These are phyloP conservation scores for Penicillium sclerotiorum DNA, from an alignment of 2,329 filamentous ascomycete genomes.

Conservation along the genomic window DNA sequence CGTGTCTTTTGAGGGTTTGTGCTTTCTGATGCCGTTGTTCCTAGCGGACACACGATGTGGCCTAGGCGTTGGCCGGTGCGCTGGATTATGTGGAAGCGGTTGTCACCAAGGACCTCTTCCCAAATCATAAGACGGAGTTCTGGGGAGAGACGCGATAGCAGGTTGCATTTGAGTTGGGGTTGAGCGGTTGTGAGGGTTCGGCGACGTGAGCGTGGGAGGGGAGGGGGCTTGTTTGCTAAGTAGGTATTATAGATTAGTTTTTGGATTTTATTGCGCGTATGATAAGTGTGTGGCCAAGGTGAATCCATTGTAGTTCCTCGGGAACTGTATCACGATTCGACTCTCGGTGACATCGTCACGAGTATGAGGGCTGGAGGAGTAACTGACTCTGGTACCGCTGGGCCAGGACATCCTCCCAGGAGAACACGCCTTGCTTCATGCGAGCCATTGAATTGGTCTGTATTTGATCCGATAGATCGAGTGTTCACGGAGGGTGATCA, in stretches of 20 bases:
- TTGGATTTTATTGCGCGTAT: no score
- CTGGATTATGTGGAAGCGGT: constrained; percentile 41
- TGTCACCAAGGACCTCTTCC: constrained; percentile 35
- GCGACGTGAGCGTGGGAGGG: constrained; percentile 17
- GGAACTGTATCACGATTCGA: no score
- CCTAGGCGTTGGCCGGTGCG: constrained; percentile 33
- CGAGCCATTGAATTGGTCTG: constrained; percentile 31
- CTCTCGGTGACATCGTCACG: no score
- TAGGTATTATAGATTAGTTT: no score
- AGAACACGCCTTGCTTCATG: constrained; percentile 41
- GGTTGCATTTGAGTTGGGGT: constrained; percentile 29
- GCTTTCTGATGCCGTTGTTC: constrained; percentile 3
- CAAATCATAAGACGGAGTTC: constrained; percentile 43
- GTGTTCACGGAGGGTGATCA: background rate
- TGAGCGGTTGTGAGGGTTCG: constrained; percentile 13
- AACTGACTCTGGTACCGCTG: constrained; percentile 44
- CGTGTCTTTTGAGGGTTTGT: no score
- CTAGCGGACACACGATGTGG: constrained; percentile 36
- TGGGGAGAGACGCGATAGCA: constrained; percentile 36
- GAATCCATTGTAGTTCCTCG: background rate
- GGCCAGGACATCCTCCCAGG: constrained; percentile 44
- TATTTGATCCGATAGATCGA: background rate
- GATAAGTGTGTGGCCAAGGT: background rate
- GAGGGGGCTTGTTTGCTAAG: constrained; percentile 37
- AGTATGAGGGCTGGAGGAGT: background rate